These are phyloP conservation scores for Cryptococcus jaspeensis DNA, from an alignment of 1,284 basidiomycete species.

Conservation along the genomic window DNA sequence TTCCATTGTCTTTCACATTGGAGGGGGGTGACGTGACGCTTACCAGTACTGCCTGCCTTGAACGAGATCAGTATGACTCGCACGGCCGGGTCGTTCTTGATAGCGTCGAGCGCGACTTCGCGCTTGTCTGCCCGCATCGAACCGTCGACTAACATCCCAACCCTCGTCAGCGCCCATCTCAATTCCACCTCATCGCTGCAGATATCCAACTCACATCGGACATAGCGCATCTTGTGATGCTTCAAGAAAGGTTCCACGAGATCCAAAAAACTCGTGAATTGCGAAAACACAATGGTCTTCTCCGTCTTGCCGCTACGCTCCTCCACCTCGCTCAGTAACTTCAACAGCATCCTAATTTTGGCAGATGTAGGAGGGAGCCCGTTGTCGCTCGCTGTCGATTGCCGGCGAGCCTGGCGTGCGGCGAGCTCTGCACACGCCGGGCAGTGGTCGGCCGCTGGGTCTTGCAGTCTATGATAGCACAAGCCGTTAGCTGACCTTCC, in stretches of 20 bases:
- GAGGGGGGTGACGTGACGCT: slow-evolving; percentile 11
- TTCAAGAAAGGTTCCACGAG: slow-evolving; percentile 79
- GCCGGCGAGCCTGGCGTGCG: slow-evolving; percentile 14
- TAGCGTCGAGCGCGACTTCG: slow-evolving; percentile 69
- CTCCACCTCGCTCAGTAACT: slow-evolving; percentile 68
- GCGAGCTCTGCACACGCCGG: background rate
- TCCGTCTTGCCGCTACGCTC: slow-evolving; percentile 62
- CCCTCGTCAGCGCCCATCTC: background rate
- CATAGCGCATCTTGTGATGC: slow-evolving; percentile 65
- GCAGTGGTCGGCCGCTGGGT: slow-evolving; percentile 3
- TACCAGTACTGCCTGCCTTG: slow-evolving; percentile 89
- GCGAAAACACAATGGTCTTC: slow-evolving; percentile 76
- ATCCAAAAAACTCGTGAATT: slow-evolving; percentile 86
- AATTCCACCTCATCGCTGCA: background rate
- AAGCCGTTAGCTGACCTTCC: background rate
- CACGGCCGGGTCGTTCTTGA: slow-evolving; percentile 62
- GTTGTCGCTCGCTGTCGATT: slow-evolving; percentile 12
- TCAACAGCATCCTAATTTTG: slow-evolving; percentile 82
- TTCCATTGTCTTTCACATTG: background rate
- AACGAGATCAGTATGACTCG: slow-evolving; percentile 90
- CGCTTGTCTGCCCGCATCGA: slow-evolving; percentile 75
- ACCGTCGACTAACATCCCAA: slow-evolving; percentile 68
- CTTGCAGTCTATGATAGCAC: slow-evolving; percentile 10
- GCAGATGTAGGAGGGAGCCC: slow-evolving; percentile 66
- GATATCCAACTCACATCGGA: slow-evolving; percentile 68